Evolutionary conservation across 768 basidiomycete genomes (phyloP), one percentile per base, ranked within the genome.

Genomic region (Suillus alpinus): DNA sequence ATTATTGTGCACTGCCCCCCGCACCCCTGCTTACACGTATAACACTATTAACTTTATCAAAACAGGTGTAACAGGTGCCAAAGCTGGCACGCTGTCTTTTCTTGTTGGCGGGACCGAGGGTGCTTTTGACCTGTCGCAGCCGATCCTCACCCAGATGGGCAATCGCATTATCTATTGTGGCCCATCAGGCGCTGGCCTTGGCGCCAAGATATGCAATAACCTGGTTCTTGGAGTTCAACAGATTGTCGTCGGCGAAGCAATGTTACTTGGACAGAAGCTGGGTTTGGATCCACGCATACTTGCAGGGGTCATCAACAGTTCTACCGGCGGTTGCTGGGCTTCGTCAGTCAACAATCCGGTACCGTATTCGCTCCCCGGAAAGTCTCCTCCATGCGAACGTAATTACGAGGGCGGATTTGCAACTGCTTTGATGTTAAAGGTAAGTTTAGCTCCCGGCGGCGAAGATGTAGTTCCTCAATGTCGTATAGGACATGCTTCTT

Each of bases 131-230:
- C 76, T 75, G 23, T 85, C 89, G 12, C 76, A 80, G 37, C 85
- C 89, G 4, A 76, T 83, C 47, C 81, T 95, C 31, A 73, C 81
- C 18, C 69, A 79, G 57, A 95, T 96, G 94, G 94, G 94, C 6
- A 82, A 81, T 62, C 85, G 88, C 9, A 86, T 91, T 61, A 89
- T 95, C 49, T 82, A 94, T 71, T 95, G 94, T 71, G 94, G 94
- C 1, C 78, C 83, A 8, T 89, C 89, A 4, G 92, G 94, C 12
- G 81, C 89, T 3, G 94, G 94, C 0, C 76, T 95, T 10, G 92
- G 85, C 0, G 92, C 93, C 2, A 95, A 95, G 77, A 93, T 95
- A 40, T 94, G 92, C 76, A 95, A 95, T 74, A 95, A 95, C 72
- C 78, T 88, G 32, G 78, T 90, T 29, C 76, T 91, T 44, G 91